Base-by-base conservation (phyloP, 1,284 basidiomycete genomes). In the Marasmius tenuissimus region DNA sequence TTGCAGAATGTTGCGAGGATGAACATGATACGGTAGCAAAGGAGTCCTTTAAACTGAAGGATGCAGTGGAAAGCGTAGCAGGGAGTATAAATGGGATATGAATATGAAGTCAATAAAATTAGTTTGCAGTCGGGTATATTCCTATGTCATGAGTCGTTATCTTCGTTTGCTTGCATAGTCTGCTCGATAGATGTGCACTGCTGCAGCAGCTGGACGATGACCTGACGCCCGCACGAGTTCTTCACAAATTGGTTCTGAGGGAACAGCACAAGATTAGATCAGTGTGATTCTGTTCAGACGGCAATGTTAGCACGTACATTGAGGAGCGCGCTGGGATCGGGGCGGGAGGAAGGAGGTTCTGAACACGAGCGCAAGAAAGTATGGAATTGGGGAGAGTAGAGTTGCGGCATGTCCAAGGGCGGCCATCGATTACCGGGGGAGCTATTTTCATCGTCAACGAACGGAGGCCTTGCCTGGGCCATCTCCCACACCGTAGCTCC, bases 401-500 rank as follows among this genome's bases (percentile, higher is more conserved):
- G 73, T 57, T 87, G 81, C 7, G 87, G 82, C 39, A 85, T 77
- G 47, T 75, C 73, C 45, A 92, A 71, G 11, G 84, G 75, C 4
- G 91, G 91, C 84, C 88, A 90, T 4, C 85, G 82, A 20, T 85
- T 79, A 8, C 78, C 80, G 4, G 59, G 56, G 38, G 37, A 27
- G 10, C 89, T 71, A 53, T 83, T 77, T 58, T 85, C 79, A 0
- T 83, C 76, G 61, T 85, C 82, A 4, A 83, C 78, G 70, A 93
- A 93, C 0, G 91, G 91, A 8, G 91, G 91, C 59, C 84, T 78
- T 16, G 85, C 82, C 69, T 92, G 82, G 0, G 88, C 88, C 72
- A 91, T 82, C 71, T 93, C 91, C 91, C 91, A 93, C 0, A 89
- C 80, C 0, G 91, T 93, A 1, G 91, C 91, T 2, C 91, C 91